A percentile compares a stretch with the other conserved stretches of the same genome.
phyloP scores from a whole-genome alignment of 306 rosid genomes.

The Echinosophora koreensis region DNA sequence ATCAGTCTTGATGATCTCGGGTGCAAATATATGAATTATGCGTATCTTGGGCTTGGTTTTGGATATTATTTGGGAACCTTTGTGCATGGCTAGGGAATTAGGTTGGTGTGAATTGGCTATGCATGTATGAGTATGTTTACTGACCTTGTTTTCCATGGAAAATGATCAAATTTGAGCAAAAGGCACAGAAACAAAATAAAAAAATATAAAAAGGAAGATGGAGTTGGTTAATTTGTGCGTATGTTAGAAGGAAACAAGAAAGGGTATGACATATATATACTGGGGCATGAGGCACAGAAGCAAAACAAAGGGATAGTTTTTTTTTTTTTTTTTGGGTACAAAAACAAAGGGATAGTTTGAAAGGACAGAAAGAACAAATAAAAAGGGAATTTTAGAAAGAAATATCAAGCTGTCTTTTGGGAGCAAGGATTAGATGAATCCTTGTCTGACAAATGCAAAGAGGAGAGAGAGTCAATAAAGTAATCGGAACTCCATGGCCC shows the following conservation, averaged over 20 bases:
- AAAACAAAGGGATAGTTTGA: background rate
- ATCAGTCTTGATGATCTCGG: constrained; percentile 88
- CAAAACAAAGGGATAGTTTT: background rate
- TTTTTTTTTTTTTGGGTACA: too few species aligned
- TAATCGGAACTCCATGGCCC: constrained; percentile 55
- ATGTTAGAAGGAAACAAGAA: too few species aligned
- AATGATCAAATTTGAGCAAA: background rate
- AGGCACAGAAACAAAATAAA: background rate
- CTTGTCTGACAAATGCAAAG: constrained; percentile 54
- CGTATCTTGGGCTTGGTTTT: constrained; percentile 83
- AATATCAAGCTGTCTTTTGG: constrained; percentile 50
- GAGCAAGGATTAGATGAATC: constrained; percentile 68
- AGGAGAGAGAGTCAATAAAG: constrained; percentile 50
- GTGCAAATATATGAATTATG: constrained; percentile 90
- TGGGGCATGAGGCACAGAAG: background rate
- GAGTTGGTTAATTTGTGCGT: too few species aligned
- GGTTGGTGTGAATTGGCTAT: constrained; percentile 35
- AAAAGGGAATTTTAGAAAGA: background rate
- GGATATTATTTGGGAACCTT: constrained; percentile 63
- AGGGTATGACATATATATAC: too few species aligned
- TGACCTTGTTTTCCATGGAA: constrained; percentile 59
- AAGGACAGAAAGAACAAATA: constrained; percentile 12
- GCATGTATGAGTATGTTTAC: constrained; percentile 45
- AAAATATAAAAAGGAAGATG: too few species aligned
- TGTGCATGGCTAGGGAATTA: constrained; percentile 58